phyloP scores from a whole-genome alignment of 2,329 filamentous ascomycete genomes.

The Neocucurbitaria cava region DNA sequence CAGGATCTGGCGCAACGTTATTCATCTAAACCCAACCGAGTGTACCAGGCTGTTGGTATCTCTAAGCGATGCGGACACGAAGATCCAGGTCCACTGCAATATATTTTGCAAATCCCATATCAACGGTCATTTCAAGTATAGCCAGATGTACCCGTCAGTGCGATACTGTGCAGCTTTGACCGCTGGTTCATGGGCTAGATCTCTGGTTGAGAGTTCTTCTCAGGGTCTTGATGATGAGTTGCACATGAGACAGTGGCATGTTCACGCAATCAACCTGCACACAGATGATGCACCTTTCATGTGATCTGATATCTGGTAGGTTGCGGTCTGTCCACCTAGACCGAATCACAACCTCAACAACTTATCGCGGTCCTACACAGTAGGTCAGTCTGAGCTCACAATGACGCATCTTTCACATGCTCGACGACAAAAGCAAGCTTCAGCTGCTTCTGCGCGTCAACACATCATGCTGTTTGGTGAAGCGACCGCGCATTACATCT shows the following conservation, averaged over 20 bases:
- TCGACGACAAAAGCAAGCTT: neutral
- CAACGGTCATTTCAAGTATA: conserved; percentile 10
- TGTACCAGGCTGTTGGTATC: conserved; percentile 32
- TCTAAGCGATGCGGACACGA: conserved; percentile 7
- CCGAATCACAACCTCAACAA: neutral
- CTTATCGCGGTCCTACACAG: neutral
- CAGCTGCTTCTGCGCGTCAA: conserved; percentile 4
- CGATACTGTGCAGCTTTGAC: conserved; percentile 1
- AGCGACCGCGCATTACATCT: conserved; percentile 16
- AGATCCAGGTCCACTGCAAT: conserved; percentile 20
- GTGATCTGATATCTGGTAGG: neutral
- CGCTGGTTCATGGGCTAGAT: neutral
- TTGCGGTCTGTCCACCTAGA: neutral
- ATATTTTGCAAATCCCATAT: conserved; percentile 27
- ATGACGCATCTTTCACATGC: conserved; percentile 14
- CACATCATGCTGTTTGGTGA: conserved; percentile 1
- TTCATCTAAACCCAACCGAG: conserved; percentile 25
- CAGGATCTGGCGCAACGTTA: conserved; percentile 23
- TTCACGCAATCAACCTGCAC: neutral
- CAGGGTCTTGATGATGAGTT: neutral
- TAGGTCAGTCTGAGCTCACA: neutral
- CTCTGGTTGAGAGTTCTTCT: neutral
- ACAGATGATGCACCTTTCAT: neutral
- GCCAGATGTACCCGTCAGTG: neutral
- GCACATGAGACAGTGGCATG: neutral